Evolutionary conservation across 129 eudicot genomes (phyloP).

Genomic region (Flaveria trinervia): DNA sequence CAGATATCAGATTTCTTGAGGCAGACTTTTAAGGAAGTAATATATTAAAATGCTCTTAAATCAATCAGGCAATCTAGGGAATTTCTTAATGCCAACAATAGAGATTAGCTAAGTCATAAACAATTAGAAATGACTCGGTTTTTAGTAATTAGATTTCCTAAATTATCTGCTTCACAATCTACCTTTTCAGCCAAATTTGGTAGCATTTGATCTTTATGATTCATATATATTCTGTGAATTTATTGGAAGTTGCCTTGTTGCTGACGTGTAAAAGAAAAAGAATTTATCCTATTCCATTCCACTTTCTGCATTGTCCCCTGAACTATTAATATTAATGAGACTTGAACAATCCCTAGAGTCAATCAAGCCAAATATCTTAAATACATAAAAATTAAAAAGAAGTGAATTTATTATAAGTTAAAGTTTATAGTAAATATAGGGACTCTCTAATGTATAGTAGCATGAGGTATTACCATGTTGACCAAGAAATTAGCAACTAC

Average conservation of each 20-base stretch:
- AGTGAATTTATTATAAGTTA: not conserved
- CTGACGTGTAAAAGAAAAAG: slow-evolving; percentile 42
- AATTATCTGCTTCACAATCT: not conserved
- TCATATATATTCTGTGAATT: slow-evolving; percentile 10
- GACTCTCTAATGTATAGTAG: slow-evolving; percentile 4
- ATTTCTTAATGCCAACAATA: slow-evolving; percentile 22
- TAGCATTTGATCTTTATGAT: slow-evolving; percentile 8
- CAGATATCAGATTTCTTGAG: slow-evolving; percentile 17
- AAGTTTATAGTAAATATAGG: slow-evolving; percentile 13
- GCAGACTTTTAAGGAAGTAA: slow-evolving; percentile 26
- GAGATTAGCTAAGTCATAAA: slow-evolving; percentile 26
- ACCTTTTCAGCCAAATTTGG: slow-evolving; percentile 15
- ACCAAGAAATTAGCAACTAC: slow-evolving; percentile 28
- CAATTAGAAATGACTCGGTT: slow-evolving; percentile 8
- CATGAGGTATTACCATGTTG: slow-evolving; percentile 21
- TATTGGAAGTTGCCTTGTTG: slow-evolving; percentile 29
- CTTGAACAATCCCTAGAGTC: not conserved
- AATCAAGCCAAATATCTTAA: slow-evolving; percentile 13
- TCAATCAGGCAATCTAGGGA: slow-evolving; percentile 11
- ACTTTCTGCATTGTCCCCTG: slow-evolving; percentile 31
- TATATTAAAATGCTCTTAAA: not conserved
- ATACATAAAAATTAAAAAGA: not conserved
- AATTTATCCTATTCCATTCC: slow-evolving; percentile 33
- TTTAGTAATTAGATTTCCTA: slow-evolving; percentile 18
- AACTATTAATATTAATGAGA: slow-evolving; percentile 17